Evolutionary conservation across 176 grass and related monocot genomes (phyloP).

Genomic region (Calamus simplicifolius): DNA sequence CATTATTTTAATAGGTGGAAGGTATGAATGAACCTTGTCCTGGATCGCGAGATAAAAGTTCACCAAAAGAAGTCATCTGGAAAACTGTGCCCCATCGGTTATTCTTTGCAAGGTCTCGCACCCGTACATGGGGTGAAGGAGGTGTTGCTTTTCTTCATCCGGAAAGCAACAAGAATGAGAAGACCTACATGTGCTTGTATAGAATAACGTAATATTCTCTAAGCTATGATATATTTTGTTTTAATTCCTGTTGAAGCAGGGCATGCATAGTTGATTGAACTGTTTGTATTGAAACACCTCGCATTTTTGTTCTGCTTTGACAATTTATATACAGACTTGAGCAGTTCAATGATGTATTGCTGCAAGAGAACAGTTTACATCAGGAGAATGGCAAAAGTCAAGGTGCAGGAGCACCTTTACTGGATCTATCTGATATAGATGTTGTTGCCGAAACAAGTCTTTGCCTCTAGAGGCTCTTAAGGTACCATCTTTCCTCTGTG

Average conservation of each 20-base stretch:
- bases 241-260: too few species aligned
- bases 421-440: conserved; percentile 43
- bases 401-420: conserved; percentile 39
- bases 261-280: too few species aligned
- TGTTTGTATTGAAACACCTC: too few species aligned
- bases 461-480: conserved; percentile 60
- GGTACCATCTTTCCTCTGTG: conserved; percentile 32
- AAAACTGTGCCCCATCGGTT: conserved; percentile 69
- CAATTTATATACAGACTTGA: conserved; percentile 53
- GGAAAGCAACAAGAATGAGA: conserved; percentile 44
- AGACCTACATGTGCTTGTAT: conserved; percentile 74
- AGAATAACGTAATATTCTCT: conserved; percentile 70
- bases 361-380: conserved; percentile 70
- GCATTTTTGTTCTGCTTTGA: neutral
- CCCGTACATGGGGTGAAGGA: conserved; percentile 61
- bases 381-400: conserved; percentile 22
- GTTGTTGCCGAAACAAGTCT: conserved; percentile 52
- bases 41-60: conserved; percentile 65
- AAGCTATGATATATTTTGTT: too few species aligned
- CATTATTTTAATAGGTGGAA: conserved; percentile 40
- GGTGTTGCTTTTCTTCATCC: conserved; percentile 90
- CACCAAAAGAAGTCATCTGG: conserved; percentile 59
- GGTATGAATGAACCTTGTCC: conserved; percentile 60
- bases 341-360: conserved; percentile 87
- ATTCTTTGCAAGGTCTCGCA: conserved; percentile 68